Base-by-base conservation (phyloP, 345 rosid species). In the Alliaria petiolata region DNA sequence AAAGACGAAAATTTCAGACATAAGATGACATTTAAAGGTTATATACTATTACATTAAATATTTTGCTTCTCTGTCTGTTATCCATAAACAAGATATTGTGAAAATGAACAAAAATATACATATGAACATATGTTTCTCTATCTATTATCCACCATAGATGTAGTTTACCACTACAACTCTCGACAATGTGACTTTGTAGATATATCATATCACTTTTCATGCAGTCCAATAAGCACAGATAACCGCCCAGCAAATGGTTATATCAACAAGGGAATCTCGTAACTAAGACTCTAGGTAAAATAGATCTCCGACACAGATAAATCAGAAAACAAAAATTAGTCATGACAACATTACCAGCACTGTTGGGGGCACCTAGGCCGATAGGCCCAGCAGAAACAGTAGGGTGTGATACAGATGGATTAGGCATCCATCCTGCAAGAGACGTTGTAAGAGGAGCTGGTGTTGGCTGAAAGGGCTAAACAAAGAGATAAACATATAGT, bases 361-460 rank as follows among this genome's bases (percentile, higher is more conserved):
- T 72, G 65, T 70, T 62, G 22, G 83, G 80, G 38, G 77, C 75
- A 69, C 79, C 76, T 55, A 79, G 64, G 50, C 81, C 79, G 19
- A 83, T 80, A 39, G 82, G 84, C 11, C 84, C 83, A 2, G 74
- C 82, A 53, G 86, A 76, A 57, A 59, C 78, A 38, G 79, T 34
- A 50, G 74, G 83, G 69, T 83, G 83, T 26, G 74, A 62, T 65
- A 67, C 78, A 36, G 86, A 78, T 72, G 86, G 82, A 62, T 76
- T 80, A 62, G 84, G 75, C 82, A 83, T 83, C 84, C 86, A 80
- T 70, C 86, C 86, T 34, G 84, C 84, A 62, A 76, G 82, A 56
- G 86, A 78, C 57, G 86, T 74, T 50, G 82, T 72, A 62, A 80
- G 81, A 61, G 80, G 64, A 62, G 83, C 82, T 50, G 78, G 86